phyloP scores from a whole-genome alignment of 2,329 filamentous ascomycete species.

The Trichoderma koningii region DNA sequence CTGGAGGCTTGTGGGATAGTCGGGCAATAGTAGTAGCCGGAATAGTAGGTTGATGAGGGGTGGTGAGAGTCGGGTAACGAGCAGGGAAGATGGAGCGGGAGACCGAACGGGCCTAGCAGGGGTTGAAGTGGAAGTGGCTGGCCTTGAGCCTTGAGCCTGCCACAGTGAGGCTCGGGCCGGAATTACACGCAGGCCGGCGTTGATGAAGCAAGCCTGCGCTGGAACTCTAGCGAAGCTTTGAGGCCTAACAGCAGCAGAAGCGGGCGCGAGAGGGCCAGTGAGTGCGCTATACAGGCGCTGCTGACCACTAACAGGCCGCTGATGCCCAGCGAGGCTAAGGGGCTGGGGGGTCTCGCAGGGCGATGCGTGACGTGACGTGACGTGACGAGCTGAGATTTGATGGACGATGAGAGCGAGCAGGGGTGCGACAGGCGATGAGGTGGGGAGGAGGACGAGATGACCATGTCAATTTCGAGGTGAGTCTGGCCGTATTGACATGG shows the following conservation, averaged over 20 bases:
- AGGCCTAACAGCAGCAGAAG: neutral
- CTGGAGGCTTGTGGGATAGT: slow-evolving; percentile 2
- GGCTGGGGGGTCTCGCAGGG: neutral
- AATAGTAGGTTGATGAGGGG: slow-evolving; percentile 17
- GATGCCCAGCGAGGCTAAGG: slow-evolving; percentile 11
- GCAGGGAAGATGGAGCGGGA: neutral
- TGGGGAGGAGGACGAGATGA: neutral
- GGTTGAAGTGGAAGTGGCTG: neutral
- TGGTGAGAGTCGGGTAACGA: slow-evolving; percentile 15
- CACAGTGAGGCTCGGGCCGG: slow-evolving; percentile 33
- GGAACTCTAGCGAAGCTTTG: neutral
- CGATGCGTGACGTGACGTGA: slow-evolving; percentile 13
- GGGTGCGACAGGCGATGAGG: neutral
- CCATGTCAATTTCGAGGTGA: neutral
- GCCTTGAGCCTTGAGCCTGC: neutral
- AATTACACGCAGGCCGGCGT: slow-evolving; percentile 36
- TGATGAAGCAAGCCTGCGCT: too few species aligned
- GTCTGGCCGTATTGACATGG: neutral
- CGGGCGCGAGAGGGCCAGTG: neutral
- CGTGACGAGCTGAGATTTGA: slow-evolving; percentile 15
- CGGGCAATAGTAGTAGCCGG: too few species aligned
- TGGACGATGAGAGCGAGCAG: neutral
- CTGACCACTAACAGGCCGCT: slow-evolving; percentile 8
- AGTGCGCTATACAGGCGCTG: neutral
- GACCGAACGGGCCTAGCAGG: slow-evolving; percentile 23